Conservation (phyloP, 2,329 filamentous ascomycete genomes). For the Colletotrichum sidae region DNA sequence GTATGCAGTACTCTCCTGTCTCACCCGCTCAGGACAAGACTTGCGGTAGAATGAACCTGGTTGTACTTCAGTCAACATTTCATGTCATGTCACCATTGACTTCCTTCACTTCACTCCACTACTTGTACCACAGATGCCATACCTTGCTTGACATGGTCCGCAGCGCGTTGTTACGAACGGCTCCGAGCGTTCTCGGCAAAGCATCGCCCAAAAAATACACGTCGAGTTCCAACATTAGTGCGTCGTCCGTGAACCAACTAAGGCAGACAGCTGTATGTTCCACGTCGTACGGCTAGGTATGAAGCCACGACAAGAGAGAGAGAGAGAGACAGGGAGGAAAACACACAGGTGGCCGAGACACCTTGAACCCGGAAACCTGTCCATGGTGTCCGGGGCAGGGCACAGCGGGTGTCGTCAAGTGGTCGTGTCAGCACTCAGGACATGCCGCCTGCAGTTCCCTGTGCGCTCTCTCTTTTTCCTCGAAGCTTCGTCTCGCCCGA, state of each 20-base stretch:
- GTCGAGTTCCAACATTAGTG: conserved; percentile 6
- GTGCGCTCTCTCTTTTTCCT: conserved; percentile 8
- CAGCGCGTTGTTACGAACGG: conserved; percentile 17
- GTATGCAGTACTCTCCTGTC: too few relatives aligned
- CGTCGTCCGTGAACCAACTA: neutral
- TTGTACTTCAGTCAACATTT: too few relatives aligned
- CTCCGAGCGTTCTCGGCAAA: conserved; percentile 21
- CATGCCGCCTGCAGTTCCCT: conserved; percentile 14
- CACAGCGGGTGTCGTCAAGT: conserved; percentile 20
- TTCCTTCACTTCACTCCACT: neutral
- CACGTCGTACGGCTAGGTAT: too few relatives aligned
- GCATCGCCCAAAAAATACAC: conserved; percentile 16
- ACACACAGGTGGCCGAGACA: neutral
- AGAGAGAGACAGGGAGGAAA: too few relatives aligned
- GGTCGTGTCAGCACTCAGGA: conserved; percentile 10
- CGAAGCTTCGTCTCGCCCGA: conserved; percentile 13
- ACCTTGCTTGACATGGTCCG: conserved; percentile 1
- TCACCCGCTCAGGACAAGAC: too few relatives aligned
- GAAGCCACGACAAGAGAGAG: too few relatives aligned
- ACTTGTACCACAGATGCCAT: neutral
- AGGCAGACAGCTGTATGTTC: too few relatives aligned
- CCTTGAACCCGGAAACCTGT: conserved; percentile 9
- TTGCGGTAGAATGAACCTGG: too few relatives aligned
- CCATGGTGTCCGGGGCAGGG: conserved; percentile 17
- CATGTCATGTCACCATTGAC: neutral